phyloP scores from a whole-genome alignment of 768 basidiomycete species.

The Boletus vinaceobasis region DNA sequence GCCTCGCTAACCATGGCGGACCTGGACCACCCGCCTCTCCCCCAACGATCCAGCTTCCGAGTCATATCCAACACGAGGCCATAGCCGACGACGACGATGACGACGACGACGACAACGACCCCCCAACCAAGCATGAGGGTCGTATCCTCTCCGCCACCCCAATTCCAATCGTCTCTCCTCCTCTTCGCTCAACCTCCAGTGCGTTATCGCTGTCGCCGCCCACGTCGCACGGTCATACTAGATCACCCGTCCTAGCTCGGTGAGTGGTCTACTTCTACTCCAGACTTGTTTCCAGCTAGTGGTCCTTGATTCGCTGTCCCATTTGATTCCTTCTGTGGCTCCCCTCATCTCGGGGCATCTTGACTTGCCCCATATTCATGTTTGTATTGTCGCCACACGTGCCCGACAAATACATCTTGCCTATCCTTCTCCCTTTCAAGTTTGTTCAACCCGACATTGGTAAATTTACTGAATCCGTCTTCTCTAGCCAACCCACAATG shows the following conservation, averaged over 20 bases:
- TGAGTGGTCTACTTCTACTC: conserved; percentile 13
- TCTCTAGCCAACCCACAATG: conserved; percentile 44
- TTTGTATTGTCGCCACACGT: conserved; percentile 18
- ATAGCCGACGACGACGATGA: conserved; percentile 18
- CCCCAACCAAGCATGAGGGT: conserved; percentile 28
- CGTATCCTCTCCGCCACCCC: conserved; percentile 15
- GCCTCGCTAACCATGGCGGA: conserved; percentile 4
- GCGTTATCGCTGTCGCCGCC: conserved; percentile 15
- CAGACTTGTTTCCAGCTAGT: neutral
- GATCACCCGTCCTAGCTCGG: conserved; percentile 32
- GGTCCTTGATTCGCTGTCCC: conserved; percentile 1
- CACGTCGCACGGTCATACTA: conserved; percentile 22
- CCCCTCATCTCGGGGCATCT: conserved; percentile 1
- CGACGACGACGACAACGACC: conserved; percentile 22
- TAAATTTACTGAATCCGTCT: conserved; percentile 13
- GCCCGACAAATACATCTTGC: neutral
- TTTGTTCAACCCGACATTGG: neutral
- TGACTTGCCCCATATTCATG: conserved; percentile 11
- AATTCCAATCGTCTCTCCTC: conserved; percentile 8
- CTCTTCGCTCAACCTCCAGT: conserved; percentile 10
- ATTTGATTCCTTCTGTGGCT: conserved; percentile 5
- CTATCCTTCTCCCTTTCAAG: neutral
- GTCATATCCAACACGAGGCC: conserved; percentile 7
- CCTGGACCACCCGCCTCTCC: conserved; percentile 4
- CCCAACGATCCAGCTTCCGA: conserved; percentile 5